Conservation (phyloP, 495 filamentous ascomycete species). For the Xylaria castorea region DNA sequence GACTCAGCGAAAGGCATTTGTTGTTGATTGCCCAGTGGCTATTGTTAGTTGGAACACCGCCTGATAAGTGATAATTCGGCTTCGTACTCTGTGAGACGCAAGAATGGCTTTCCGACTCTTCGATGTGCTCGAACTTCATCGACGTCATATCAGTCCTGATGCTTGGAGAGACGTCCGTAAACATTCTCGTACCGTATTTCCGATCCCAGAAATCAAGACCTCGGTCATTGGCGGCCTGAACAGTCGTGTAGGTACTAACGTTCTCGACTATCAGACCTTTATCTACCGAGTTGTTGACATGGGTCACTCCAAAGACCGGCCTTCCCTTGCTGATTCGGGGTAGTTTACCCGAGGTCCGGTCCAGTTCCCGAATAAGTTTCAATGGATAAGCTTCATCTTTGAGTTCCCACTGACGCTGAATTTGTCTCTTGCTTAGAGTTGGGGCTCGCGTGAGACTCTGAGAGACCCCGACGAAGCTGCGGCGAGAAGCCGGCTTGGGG, state of each 20-base stretch:
- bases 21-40: conserved; percentile 19
- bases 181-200: conserved; percentile 19
- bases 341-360: not conserved
- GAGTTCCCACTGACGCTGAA: not conserved
- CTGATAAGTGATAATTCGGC: not conserved
- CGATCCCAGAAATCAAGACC: conserved; percentile 19
- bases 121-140: not conserved
- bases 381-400: conserved; percentile 15
- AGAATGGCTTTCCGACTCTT: not conserved
- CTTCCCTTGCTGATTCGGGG: not conserved
- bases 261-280: conserved; percentile 10
- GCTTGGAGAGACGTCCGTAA: not conserved
- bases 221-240: conserved; percentile 16
- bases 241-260: conserved; percentile 20
- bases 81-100: not conserved
- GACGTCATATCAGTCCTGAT: not conserved
- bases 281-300: conserved; percentile 9
- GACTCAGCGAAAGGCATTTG: conserved; percentile 4
- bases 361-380: conserved; percentile 11
- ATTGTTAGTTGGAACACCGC: conserved; percentile 8
- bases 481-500: not conserved
- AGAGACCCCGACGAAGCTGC: not conserved
- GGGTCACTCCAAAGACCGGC: conserved; percentile 3
- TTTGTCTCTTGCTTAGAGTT: not conserved
- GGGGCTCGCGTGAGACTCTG: not conserved